phyloP scores from a whole-genome alignment of 768 basidiomycete species.

The Lactarius evosmus region DNA sequence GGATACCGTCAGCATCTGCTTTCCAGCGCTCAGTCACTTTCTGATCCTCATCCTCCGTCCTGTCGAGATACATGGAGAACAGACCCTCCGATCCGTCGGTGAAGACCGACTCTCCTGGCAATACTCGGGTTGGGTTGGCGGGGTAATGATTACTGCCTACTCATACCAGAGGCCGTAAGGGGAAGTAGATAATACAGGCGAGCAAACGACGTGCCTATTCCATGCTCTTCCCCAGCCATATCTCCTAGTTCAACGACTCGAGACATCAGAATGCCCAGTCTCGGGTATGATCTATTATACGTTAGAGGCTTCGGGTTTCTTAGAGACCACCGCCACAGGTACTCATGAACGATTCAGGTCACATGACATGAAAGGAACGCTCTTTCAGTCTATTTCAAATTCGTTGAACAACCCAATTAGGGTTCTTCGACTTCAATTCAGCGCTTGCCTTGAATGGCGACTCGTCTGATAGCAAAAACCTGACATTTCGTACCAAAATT shows the following conservation, averaged over 20 bases:
- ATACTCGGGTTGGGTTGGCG: not conserved
- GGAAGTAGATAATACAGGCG: not conserved
- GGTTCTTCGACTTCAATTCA: no score
- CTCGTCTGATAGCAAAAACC: no score
- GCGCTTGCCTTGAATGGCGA: no score
- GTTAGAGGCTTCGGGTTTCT: no score
- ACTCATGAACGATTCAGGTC: no score
- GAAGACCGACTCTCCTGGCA: not conserved
- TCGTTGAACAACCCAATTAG: no score
- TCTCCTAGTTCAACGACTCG: not conserved
- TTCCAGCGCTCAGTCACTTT: slow-evolving; percentile 12
- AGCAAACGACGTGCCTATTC: not conserved
- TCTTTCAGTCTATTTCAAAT: no score
- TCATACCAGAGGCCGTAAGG: not conserved
- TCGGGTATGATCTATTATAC: not conserved
- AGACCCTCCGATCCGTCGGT: slow-evolving; percentile 3
- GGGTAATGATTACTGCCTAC: not conserved
- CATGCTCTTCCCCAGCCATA: not conserved
- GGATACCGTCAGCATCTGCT: slow-evolving; percentile 14
- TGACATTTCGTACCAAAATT: no score
- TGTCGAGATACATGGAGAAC: slow-evolving; percentile 17
- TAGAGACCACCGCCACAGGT: no score
- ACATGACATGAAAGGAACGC: no score
- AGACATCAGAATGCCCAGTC: not conserved
- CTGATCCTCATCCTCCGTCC: not conserved